Conservation (phyloP, 192 early-diverging fungal genomes). For the Coemansia reversa region DNA sequence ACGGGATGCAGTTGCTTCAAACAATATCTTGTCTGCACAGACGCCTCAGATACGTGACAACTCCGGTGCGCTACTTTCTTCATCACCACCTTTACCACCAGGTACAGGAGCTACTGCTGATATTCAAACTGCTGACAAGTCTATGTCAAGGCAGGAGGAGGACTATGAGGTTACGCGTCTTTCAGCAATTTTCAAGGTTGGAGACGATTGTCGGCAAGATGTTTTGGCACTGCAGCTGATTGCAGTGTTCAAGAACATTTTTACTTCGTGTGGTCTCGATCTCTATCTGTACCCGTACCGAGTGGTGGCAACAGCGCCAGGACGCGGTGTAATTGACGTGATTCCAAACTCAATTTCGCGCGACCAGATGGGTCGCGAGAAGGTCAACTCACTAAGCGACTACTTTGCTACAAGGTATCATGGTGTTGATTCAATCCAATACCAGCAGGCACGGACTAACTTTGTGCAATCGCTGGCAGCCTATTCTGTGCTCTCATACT, state of each 20-base stretch:
- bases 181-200: slow-evolving; percentile 98
- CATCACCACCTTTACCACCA: not conserved
- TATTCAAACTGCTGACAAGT: not conserved
- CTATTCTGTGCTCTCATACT: slow-evolving; percentile 90
- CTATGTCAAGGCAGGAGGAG: not conserved
- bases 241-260: slow-evolving; percentile 96
- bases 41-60: slow-evolving; percentile 11
- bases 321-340: slow-evolving; percentile 98
- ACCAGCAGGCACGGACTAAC: slow-evolving; percentile 87
- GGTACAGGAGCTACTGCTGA: not conserved
- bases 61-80: not conserved
- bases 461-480: slow-evolving; percentile 95
- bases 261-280: slow-evolving; percentile 84
- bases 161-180: slow-evolving; percentile 57
- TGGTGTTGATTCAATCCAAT: slow-evolving; percentile 81
- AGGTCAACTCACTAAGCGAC: slow-evolving; percentile 95
- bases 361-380: slow-evolving; percentile 96
- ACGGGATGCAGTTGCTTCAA: not conserved
- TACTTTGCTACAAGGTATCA: slow-evolving; percentile 95
- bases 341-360: slow-evolving; percentile 96
- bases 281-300: slow-evolving; percentile 96
- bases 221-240: slow-evolving; percentile 97
- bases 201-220: slow-evolving; percentile 99
- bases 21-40: not conserved
- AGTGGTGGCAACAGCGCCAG: slow-evolving; percentile 94